Base-by-base conservation (phyloP, 148 eudicot genomes). In the Hydrangea macrophylla region DNA sequence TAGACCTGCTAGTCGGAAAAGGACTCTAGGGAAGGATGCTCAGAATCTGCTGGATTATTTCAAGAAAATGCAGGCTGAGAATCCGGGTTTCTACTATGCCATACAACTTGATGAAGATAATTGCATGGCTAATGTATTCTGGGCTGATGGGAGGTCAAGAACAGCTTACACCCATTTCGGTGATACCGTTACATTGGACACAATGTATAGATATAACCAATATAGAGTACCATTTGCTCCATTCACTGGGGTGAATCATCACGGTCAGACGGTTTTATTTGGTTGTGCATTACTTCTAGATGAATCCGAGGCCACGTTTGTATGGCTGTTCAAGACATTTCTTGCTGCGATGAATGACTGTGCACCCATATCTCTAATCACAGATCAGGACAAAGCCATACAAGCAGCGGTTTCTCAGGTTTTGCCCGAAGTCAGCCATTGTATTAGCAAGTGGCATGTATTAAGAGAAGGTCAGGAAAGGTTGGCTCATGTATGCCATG, bases 121-220 rank as follows among this genome's bases (percentile, higher is more conserved):
- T 69, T 86, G 79, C 69, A 84, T 92, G 91, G 82, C 93, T 39
- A 92, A 86, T 80, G 94, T 81, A 67, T 92, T 90, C 65, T 92
- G 98, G 98, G 86, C 98, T 13, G 94, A 92, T 73, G 83, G 94
- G 55, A 88, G 90, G 80, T 92, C 98, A 37, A 90, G 96, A 78
- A 79, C 83, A 67, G 86, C 96, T 36, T 92, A 88, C 64, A 71
- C 74, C 62, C 87, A 86, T 83, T 92, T 92, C 71, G 96, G 96
- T 45, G 98, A 92, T 65, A 79, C 84, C 24, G 88, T 90, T 69
- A 83, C 80, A 9, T 71, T 92, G 37, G 96, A 92, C 73, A 92
- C 96, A 55, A 78, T 81, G 42, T 88, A 81, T 69, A 82, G 81
- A 83, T 78, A 76, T 26, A 84, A 88, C 62, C 88, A 84, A 56